Evolutionary conservation across 106 monocot genomes (phyloP).

Genomic region (Narthecium ossifragum): DNA sequence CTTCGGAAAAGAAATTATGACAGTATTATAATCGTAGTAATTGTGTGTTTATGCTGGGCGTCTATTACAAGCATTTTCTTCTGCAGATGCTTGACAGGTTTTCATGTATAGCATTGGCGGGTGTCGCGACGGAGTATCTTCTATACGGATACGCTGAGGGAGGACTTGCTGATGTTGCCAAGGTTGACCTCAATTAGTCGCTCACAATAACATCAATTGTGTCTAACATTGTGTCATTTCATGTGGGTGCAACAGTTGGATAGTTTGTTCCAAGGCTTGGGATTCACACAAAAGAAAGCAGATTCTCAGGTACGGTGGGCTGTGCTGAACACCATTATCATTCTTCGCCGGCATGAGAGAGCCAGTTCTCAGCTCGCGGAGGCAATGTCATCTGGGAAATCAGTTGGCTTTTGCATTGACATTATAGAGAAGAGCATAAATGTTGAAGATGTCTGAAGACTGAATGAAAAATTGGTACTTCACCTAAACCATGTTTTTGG

Average conservation of each 20-base stretch:
- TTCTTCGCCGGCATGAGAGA: constrained; percentile 65
- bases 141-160: constrained; percentile 85
- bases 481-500: background rate
- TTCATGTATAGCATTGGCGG: constrained; percentile 90
- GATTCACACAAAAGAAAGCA: constrained; percentile 91
- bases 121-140: constrained; percentile 86
- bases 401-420: constrained; percentile 65
- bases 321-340: constrained; percentile 60
- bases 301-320: constrained; percentile 93
- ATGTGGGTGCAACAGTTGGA: constrained; percentile 41
- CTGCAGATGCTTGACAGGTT: constrained; percentile 75
- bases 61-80: background rate
- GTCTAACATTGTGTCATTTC: background rate
- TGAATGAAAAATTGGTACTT: background rate
- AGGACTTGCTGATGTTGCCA: constrained; percentile 64
- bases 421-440: constrained; percentile 50
- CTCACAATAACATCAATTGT: too few species aligned
- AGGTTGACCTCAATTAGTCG: constrained; percentile 20
- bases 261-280: constrained; percentile 57
- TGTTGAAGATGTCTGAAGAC: constrained; percentile 23
- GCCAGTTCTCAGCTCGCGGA: constrained; percentile 53
- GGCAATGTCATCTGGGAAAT: constrained; percentile 70
- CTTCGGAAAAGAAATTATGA: background rate
- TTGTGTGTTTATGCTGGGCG: background rate
- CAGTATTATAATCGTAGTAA: too few species aligned